Conservation (phyloP, 2,329 filamentous ascomycete genomes). For the Aspergillus luchuensis region DNA sequence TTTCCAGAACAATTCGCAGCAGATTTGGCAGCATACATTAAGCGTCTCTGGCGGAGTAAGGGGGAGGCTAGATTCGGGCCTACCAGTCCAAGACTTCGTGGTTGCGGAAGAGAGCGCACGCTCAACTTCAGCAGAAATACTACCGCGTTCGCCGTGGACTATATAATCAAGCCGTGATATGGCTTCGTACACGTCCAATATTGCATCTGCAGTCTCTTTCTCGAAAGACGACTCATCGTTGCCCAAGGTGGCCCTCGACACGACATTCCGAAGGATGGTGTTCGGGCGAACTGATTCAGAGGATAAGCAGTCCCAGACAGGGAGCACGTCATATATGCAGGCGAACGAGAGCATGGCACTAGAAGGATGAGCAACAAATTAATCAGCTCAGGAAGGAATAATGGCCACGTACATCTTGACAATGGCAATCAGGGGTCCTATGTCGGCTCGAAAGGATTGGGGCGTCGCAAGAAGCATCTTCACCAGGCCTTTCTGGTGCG, state of each 20-base stretch:
- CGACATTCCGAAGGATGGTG: neutral
- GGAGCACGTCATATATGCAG: neutral
- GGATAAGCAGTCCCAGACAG: neutral
- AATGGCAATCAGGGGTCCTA: neutral
- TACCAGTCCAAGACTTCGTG: too few relatives aligned
- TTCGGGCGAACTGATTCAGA: neutral
- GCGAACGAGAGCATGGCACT: constrained; percentile 6
- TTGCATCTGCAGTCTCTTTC: neutral
- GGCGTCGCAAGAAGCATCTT: neutral
- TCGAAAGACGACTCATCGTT: neutral
- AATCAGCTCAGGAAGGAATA: too few relatives aligned
- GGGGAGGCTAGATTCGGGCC: too few relatives aligned
- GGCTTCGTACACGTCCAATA: neutral
- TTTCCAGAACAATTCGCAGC: too few relatives aligned
- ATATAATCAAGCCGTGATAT: neutral
- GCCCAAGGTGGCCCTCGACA: neutral
- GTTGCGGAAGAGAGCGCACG: too few relatives aligned
- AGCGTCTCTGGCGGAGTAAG: too few relatives aligned
- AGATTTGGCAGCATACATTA: too few relatives aligned
- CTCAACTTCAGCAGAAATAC: neutral
- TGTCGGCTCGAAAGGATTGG: neutral
- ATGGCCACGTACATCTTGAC: neutral
- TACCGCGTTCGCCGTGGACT: neutral
- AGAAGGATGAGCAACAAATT: too few relatives aligned
- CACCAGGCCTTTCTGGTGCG: constrained; percentile 1